Conservation (phyloP, 2,329 filamentous ascomycete species). For the Rosellinia necatrix region DNA sequence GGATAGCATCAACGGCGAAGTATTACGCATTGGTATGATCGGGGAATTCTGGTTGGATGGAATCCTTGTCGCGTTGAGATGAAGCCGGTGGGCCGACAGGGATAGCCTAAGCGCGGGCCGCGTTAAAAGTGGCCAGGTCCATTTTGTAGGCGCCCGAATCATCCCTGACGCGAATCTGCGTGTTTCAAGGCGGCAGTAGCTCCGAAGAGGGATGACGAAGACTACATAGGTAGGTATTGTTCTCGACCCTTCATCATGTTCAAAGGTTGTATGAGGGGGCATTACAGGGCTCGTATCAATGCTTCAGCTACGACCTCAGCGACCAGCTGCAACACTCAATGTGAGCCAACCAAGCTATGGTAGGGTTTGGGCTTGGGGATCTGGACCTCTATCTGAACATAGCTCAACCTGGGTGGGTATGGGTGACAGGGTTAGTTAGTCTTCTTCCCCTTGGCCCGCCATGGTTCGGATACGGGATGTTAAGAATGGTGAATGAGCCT, state of each 20-base stretch:
- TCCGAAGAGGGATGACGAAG: neutral
- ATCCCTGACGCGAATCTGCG: conserved; percentile 8
- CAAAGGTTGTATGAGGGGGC: conserved; percentile 33
- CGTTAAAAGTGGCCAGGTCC: conserved; percentile 26
- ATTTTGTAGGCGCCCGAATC: conserved; percentile 22
- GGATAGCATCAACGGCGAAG: conserved; percentile 25
- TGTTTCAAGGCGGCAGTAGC: conserved; percentile 15
- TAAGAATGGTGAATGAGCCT: too few relatives aligned
- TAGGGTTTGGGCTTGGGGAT: conserved; percentile 22
- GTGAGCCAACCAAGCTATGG: conserved; percentile 34
- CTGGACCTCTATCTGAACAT: conserved; percentile 13
- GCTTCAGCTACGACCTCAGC: neutral
- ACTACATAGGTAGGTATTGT: neutral
- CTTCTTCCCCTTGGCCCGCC: too few relatives aligned
- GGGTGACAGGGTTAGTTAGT: conserved; percentile 3
- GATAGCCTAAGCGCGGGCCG: conserved; percentile 40
- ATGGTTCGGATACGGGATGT: too few relatives aligned
- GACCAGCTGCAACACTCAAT: conserved; percentile 8
- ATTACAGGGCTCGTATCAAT: conserved; percentile 6
- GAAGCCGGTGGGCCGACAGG: conserved; percentile 31
- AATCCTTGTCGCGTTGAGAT: conserved; percentile 24
- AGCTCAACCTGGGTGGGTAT: neutral
- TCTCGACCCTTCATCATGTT: too few relatives aligned
- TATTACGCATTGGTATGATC: conserved; percentile 21
- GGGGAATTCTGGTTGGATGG: conserved; percentile 39